Percentiles rank a stretch among this genome's conserved stretches.
These are phyloP conservation scores for Silene coronaria DNA, from an alignment of 179 eudicot species.

Conservation along the genomic window DNA sequence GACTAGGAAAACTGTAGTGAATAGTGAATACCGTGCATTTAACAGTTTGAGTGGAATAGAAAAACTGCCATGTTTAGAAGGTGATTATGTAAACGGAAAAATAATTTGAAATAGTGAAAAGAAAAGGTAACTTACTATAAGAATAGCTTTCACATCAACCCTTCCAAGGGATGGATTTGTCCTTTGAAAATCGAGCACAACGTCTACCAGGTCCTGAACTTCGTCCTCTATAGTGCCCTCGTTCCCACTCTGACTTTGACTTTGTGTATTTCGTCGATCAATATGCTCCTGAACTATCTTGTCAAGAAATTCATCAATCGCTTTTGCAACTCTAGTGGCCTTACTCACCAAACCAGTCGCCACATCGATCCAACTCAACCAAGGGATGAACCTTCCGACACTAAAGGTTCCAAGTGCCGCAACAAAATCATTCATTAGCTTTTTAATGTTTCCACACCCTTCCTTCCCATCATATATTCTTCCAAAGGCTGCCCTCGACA, in stretches of 20 bases:
- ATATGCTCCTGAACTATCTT: conserved; percentile 21
- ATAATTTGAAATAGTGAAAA: not conserved
- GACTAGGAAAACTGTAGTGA: no score
- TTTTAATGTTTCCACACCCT: conserved; percentile 14
- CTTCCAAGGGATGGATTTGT: not conserved
- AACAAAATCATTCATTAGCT: conserved; percentile 11
- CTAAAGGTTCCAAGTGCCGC: conserved; percentile 25
- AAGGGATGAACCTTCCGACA: conserved; percentile 34
- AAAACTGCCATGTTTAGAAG: no score
- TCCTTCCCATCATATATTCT: conserved; percentile 30
- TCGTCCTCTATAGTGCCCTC: not conserved
- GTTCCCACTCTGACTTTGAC: not conserved
- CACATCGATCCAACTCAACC: conserved; percentile 32
- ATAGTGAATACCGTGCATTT: no score
- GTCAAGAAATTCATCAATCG: conserved; percentile 21
- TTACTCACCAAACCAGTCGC: conserved; percentile 17
- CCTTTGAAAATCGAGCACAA: conserved; percentile 24
- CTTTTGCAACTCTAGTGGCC: conserved; percentile 16
- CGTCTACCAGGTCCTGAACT: conserved; percentile 23
- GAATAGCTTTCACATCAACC: conserved; percentile 18
- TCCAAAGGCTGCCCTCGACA: conserved; percentile 38
- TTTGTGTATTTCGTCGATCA: not conserved
- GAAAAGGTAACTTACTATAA: conserved; percentile 8
- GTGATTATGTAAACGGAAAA: no score
- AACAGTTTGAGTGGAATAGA: no score